Evolutionary conservation across 2,329 filamentous ascomycete genomes (phyloP).

Genomic region (Atkinsonella hypoxylon): DNA sequence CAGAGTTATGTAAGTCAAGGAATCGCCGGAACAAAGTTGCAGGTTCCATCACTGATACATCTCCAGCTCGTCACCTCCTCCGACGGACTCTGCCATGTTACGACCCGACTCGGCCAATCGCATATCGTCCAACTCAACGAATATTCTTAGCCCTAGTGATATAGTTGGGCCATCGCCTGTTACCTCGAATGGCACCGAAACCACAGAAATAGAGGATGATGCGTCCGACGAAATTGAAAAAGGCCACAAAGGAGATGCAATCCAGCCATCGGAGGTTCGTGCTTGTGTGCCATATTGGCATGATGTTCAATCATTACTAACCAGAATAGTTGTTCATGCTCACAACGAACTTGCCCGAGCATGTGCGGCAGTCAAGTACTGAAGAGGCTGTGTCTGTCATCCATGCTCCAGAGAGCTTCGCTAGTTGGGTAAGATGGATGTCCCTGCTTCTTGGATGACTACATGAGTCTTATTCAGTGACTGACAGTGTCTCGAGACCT

Average conservation of each 20-base stretch:
- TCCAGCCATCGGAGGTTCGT: constrained; percentile 21
- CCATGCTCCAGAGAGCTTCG: constrained; percentile 75
- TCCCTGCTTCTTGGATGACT: constrained; percentile 2
- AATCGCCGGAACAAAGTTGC: neutral
- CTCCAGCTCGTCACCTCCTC: constrained; percentile 24
- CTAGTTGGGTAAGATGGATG: constrained; percentile 57
- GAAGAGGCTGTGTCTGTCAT: constrained; percentile 85
- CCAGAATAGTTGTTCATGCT: constrained; percentile 36
- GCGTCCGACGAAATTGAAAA: constrained; percentile 46
- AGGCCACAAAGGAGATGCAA: constrained; percentile 10
- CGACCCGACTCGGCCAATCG: constrained; percentile 39
- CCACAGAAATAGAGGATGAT: constrained; percentile 76
- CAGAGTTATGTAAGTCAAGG: constrained; percentile 35
- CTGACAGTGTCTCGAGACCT: constrained; percentile 22
- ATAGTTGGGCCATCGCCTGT: constrained; percentile 73
- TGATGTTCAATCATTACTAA: neutral
- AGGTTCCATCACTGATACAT: constrained; percentile 6
- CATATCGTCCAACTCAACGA: constrained; percentile 38
- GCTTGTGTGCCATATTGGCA: neutral
- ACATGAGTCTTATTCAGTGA: neutral
- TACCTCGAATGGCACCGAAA: constrained; percentile 73
- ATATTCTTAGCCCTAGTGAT: constrained; percentile 51
- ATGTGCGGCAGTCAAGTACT: constrained; percentile 45
- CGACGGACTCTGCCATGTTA: constrained; percentile 34
- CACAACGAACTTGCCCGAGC: constrained; percentile 44